Conservation (phyloP, 2,329 filamentous ascomycete genomes). For the Metarhizium humberi region DNA sequence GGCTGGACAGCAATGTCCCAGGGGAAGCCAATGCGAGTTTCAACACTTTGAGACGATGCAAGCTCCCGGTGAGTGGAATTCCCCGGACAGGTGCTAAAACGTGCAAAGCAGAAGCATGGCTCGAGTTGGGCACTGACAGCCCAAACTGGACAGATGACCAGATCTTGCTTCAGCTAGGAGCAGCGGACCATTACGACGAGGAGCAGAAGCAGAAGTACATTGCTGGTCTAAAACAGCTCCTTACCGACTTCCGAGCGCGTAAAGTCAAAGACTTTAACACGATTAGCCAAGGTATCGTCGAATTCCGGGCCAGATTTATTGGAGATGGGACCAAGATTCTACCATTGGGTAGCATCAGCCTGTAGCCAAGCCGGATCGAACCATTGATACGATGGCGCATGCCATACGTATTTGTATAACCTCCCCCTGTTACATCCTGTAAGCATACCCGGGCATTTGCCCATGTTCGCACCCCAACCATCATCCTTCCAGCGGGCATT, state of each 20-base stretch:
- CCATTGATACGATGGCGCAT: background rate
- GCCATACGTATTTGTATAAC: background rate
- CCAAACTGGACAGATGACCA: constrained; percentile 51
- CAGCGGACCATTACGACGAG: constrained; percentile 52
- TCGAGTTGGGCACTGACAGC: constrained; percentile 38
- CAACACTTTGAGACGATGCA: constrained; percentile 60
- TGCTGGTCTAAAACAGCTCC: constrained; percentile 49
- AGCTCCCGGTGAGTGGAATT: constrained; percentile 25
- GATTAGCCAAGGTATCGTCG: constrained; percentile 58
- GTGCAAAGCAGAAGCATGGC: constrained; percentile 6
- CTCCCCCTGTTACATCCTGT: background rate
- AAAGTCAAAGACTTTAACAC: constrained; percentile 56
- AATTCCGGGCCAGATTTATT: constrained; percentile 55
- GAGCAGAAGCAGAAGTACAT: constrained; percentile 54
- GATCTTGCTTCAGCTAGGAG: constrained; percentile 63
- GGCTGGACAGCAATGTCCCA: constrained; percentile 57
- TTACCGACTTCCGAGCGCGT: constrained; percentile 48
- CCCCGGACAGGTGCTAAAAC: constrained; percentile 11
- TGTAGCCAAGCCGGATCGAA: constrained; percentile 12
- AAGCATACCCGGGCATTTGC: constrained; percentile 1
- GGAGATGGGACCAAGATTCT: constrained; percentile 56
- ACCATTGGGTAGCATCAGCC: constrained; percentile 39
- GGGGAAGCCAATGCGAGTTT: constrained; percentile 60
- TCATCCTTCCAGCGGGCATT: background rate
- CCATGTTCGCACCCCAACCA: background rate